Percentiles rank a stretch among this genome's conserved stretches.
Evolutionary conservation across 148 eudicot genomes (phyloP).

Genomic region (Mesembryanthemum crystallinum): DNA sequence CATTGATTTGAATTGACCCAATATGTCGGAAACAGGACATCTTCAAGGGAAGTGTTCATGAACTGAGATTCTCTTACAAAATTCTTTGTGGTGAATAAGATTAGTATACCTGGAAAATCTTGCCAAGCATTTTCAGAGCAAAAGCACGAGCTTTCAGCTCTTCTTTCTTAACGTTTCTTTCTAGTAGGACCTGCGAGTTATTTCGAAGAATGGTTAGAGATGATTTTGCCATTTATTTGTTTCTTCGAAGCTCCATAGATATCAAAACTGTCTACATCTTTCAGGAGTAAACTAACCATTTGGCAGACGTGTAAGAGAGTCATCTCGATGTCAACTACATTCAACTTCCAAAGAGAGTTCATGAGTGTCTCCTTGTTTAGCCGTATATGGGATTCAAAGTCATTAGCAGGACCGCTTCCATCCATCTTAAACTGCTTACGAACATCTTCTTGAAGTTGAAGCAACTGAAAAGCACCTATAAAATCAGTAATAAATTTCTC

Average conservation of each 20-base stretch:
- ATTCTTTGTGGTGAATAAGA: background rate
- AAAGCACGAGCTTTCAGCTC: constrained; percentile 73
- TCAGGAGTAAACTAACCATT: constrained; percentile 49
- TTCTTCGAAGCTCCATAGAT: background rate
- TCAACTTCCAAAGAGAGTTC: constrained; percentile 90
- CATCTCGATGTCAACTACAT: constrained; percentile 94
- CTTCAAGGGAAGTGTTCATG: background rate
- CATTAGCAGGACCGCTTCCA: constrained; percentile 58
- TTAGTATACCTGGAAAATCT: constrained; percentile 65
- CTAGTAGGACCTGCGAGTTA: constrained; percentile 69
- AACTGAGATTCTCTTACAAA: background rate
- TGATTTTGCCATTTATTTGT: background rate
- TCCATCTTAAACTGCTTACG: constrained; percentile 62
- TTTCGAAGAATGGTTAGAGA: background rate
- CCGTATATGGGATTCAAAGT: constrained; percentile 61
- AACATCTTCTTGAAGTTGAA: constrained; percentile 84
- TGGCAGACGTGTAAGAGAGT: constrained; percentile 90
- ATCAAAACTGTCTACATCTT: background rate
- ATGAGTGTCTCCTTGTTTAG: constrained; percentile 72
- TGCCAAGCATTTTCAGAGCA: constrained; percentile 72
- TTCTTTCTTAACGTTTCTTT: constrained; percentile 67
- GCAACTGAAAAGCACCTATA: constrained; percentile 84
- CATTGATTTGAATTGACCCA: too few species aligned
- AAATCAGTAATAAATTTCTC: constrained; percentile 15
- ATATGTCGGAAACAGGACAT: too few species aligned